Percentiles rank a stretch among this genome's conserved stretches.
Evolutionary conservation across 805 yeast genomes (phyloP).

Genomic region (Candida yuanshanica): DNA sequence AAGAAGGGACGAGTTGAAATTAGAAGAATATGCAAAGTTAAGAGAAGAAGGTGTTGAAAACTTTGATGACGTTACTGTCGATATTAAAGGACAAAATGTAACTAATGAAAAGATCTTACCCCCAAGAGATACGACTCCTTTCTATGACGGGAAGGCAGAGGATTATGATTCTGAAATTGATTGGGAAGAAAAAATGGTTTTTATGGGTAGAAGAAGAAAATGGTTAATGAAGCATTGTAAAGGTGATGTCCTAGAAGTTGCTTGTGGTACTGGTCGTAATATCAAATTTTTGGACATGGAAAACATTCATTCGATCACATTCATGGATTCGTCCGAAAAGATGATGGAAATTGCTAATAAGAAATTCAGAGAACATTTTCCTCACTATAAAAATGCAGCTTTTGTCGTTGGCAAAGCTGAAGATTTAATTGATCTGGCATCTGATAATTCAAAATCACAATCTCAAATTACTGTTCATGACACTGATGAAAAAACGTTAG

Average conservation of each 20-base stretch:
- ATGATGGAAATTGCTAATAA: slow-evolving; percentile 80
- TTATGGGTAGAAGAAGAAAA: slow-evolving; percentile 56
- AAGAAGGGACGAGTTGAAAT: slow-evolving; percentile 57
- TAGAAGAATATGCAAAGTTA: slow-evolving; percentile 54
- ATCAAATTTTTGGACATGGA: slow-evolving; percentile 64
- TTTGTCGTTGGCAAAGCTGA: slow-evolving; percentile 91
- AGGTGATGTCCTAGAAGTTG: slow-evolving; percentile 92
- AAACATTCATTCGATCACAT: slow-evolving; percentile 66
- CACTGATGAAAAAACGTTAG: slow-evolving; percentile 20
- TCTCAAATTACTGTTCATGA: slow-evolving; percentile 17
- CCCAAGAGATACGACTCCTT: slow-evolving; percentile 74
- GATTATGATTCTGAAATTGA: slow-evolving; percentile 79
- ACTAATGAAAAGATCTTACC: slow-evolving; percentile 44
- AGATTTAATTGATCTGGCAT: slow-evolving; percentile 57
- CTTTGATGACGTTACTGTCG: slow-evolving; percentile 27
- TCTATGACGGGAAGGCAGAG: slow-evolving; percentile 71
- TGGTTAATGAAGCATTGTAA: slow-evolving; percentile 71
- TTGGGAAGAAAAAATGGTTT: slow-evolving; percentile 39
- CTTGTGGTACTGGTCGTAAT: slow-evolving; percentile 96
- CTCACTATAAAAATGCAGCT: slow-evolving; percentile 65
- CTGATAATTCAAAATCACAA: slow-evolving; percentile 20
- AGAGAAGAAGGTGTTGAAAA: slow-evolving; percentile 29
- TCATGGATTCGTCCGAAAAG: slow-evolving; percentile 73
- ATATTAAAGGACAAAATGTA: slow-evolving; percentile 27
- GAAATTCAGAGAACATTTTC: slow-evolving; percentile 65